phyloP scores from a whole-genome alignment of 139 green algal species.

The Trebouxia sp. region DNA sequence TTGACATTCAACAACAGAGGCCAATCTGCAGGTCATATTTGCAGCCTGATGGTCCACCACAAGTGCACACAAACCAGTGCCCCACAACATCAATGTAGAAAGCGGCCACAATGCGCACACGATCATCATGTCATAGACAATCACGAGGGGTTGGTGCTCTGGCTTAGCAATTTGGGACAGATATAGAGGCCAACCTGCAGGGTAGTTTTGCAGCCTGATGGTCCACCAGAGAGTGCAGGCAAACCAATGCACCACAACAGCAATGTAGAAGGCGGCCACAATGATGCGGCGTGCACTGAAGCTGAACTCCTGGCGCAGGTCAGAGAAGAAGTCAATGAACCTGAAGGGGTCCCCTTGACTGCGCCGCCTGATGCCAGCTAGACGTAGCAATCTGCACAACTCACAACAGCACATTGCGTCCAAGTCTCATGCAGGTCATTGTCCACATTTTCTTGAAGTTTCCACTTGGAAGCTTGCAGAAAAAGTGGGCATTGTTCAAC shows the following conservation, averaged over 20 bases:
- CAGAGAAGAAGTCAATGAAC: conserved; percentile 14
- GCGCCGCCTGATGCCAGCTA: conserved; percentile 17
- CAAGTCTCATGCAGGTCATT: too few relatives aligned
- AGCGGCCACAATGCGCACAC: too few relatives aligned
- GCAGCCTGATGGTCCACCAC: too few relatives aligned
- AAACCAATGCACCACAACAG: conserved; percentile 28
- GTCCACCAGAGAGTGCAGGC: conserved; percentile 34
- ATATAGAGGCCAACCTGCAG: neutral
- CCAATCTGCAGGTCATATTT: too few relatives aligned
- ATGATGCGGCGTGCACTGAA: conserved; percentile 17
- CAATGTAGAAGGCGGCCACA: neutral
- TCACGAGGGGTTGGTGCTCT: too few relatives aligned
- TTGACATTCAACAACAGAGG: too few relatives aligned
- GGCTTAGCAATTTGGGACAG: conserved; percentile 12
- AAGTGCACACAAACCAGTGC: too few relatives aligned
- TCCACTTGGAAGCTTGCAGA: too few relatives aligned
- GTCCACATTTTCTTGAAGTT: too few relatives aligned
- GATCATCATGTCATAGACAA: too few relatives aligned
- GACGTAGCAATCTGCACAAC: conserved; percentile 25
- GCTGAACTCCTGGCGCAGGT: conserved; percentile 30
- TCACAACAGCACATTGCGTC: neutral
- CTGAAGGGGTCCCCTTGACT: conserved; percentile 24
- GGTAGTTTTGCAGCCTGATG: conserved; percentile 29
- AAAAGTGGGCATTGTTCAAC: too few relatives aligned
- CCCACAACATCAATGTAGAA: too few relatives aligned